These are phyloP conservation scores for Nicotiana sylvestris DNA, from an alignment of 257 asterid genomes.

Conservation along the genomic window DNA sequence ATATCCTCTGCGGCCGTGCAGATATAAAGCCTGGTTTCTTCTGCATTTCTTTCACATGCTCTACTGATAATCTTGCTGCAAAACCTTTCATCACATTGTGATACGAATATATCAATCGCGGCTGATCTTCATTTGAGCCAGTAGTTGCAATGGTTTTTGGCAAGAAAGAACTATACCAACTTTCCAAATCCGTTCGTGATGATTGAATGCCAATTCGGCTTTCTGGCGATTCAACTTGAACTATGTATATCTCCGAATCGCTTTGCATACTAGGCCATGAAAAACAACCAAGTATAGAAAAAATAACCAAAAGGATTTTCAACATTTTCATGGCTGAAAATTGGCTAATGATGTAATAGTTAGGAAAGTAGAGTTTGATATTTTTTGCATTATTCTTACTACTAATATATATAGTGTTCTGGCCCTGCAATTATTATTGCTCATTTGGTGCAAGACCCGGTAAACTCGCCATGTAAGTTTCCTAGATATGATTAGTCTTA, in stretches of 20 bases:
- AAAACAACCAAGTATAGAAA: not conserved
- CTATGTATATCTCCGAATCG: constrained; percentile 32
- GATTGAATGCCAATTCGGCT: not conserved
- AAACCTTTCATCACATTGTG: constrained; percentile 40
- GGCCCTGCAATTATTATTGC: not conserved
- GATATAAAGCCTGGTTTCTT: constrained; percentile 25
- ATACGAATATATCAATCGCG: constrained; percentile 26
- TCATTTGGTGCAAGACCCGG: not conserved
- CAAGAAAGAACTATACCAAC: constrained; percentile 35
- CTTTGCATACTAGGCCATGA: not conserved
- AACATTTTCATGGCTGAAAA: not conserved
- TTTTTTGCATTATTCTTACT: not conserved
- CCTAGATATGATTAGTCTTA: not conserved
- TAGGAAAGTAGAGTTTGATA: not conserved
- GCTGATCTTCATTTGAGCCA: not conserved
- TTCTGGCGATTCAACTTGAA: constrained; percentile 31
- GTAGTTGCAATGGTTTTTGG: constrained; percentile 7
- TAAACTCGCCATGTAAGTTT: not conserved
- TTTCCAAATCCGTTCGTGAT: constrained; percentile 12
- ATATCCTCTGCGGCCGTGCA: constrained; percentile 21
- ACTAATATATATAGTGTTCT: not conserved
- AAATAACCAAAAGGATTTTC: not conserved
- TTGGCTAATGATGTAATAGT: not conserved
- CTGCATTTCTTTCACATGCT: constrained; percentile 30
- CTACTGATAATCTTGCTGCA: constrained; percentile 38